Evolutionary conservation across 305 asterid genomes (phyloP), one percentile per base, ranked within the genome.

Genomic region (Fraxinus dipetala): DNA sequence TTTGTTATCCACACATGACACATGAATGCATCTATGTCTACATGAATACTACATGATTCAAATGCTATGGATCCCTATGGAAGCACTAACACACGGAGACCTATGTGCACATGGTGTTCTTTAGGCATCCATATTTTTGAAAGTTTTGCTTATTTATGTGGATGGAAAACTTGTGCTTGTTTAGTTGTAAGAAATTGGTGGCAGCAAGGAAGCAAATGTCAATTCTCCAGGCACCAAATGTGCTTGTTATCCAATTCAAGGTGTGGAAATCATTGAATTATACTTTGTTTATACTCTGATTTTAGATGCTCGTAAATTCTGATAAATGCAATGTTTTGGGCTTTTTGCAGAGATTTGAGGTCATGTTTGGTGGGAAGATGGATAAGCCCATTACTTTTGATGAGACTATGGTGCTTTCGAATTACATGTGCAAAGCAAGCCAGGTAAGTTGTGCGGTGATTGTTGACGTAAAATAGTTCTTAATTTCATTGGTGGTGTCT

Each of bases 181-280:
- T 88, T 87, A 96, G 99, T 85, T 96, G 99, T 82, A 93, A 92
- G 94, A 91, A 91, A 85, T 87, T 95, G 97, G 99, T 94, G 89
- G 86, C 90, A 82, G 99, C 99, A 81, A 90, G 94, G 89, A 95
- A 95, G 92, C 98, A 95, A 85, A 90, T 95, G 98, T 88, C 97
- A 13, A 81, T 95, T 72, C 90, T 90, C 80, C 95, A 94, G 92
- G 97, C 99, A 11, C 99, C 98, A 30, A 96, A 96, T 87, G 94
- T 96, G 77, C 98, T 96, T 80, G 99, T 96, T 28, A 91, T 96
- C 83, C 99, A 96, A 88, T 89, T 96, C 82, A 96, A 96, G 99
- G 99, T 94, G 45, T 38, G 83, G 72, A 36, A 65, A 84, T 63
- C 78, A 61, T 36, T 85, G 78, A 78, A 65, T 74, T 34, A 36